phyloP scores from a whole-genome alignment of 805 yeast genomes.

The Candida chauliodis region DNA sequence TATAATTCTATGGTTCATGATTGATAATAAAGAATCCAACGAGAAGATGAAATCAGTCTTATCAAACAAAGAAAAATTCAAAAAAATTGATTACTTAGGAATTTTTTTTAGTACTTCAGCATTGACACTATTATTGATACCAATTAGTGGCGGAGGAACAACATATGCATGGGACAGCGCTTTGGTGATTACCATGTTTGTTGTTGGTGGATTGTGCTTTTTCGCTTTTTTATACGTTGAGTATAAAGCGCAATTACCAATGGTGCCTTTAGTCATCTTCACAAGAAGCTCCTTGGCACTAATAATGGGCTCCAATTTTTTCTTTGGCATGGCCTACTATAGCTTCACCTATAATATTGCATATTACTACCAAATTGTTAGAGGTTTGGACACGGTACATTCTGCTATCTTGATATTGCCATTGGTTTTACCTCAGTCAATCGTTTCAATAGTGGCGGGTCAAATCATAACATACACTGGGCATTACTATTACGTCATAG shows the following conservation, averaged over 20 bases:
- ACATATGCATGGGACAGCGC: constrained; percentile 53
- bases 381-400: constrained; percentile 32
- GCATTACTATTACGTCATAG: constrained; percentile 25
- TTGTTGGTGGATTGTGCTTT: constrained; percentile 43
- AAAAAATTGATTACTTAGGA: constrained; percentile 49
- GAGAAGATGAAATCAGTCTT: constrained; percentile 24
- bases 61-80: constrained; percentile 28
- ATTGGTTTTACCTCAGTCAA: constrained; percentile 28
- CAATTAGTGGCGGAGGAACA: constrained; percentile 53
- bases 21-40: constrained; percentile 31
- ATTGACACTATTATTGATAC: constrained; percentile 44
- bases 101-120: constrained; percentile 41
- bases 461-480: constrained; percentile 27
- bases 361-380: constrained; percentile 20
- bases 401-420: constrained; percentile 31
- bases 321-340: constrained; percentile 28
- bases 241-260: constrained; percentile 39
- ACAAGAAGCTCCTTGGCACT: constrained; percentile 27
- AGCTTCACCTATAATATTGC: constrained; percentile 33
- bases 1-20: constrained; percentile 23
- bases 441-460: constrained; percentile 31
- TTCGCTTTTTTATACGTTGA: constrained; percentile 37
- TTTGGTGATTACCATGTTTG: constrained; percentile 46
- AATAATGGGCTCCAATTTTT: constrained; percentile 35
- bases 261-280: constrained; percentile 43